Percentiles rank a stretch among this genome's conserved stretches.
phyloP scores from a whole-genome alignment of 2,329 filamentous ascomycete species.

The Phaeosphaeria sp. region DNA sequence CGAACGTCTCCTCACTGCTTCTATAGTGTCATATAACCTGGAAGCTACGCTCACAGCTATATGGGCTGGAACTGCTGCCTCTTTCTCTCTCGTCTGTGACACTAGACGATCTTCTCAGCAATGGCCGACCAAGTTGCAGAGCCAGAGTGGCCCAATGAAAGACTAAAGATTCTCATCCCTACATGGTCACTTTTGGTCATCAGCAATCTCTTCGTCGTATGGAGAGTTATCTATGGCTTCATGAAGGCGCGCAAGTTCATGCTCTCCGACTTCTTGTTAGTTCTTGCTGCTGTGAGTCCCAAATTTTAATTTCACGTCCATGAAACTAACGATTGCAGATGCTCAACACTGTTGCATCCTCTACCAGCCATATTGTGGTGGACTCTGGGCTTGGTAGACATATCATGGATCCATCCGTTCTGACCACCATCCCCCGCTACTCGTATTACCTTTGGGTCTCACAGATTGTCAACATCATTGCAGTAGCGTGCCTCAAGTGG shows the following conservation, averaged over 20 bases:
- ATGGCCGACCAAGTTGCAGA: conserved; percentile 4
- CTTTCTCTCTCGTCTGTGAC: neutral
- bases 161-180: conserved; percentile 28
- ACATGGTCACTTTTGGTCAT: conserved; percentile 25
- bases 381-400: conserved; percentile 29
- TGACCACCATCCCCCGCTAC: conserved; percentile 22
- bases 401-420: conserved; percentile 29
- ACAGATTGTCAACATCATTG: conserved; percentile 36
- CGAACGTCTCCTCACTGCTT: neutral
- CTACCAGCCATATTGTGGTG: conserved; percentile 18
- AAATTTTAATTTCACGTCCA: neutral
- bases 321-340: conserved; percentile 16
- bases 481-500: conserved; percentile 37
- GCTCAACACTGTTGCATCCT: conserved; percentile 24
- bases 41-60: neutral
- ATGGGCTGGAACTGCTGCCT: neutral
- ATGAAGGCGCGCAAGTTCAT: conserved; percentile 27
- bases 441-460: conserved; percentile 31
- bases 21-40: neutral
- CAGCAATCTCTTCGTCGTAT: conserved; percentile 29
- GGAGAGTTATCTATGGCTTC: conserved; percentile 31
- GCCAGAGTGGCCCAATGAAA: conserved; percentile 32
- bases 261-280: conserved; percentile 33
- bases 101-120: neutral
- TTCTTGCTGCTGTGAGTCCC: conserved; percentile 31